Percentiles rank a stretch among this genome's conserved stretches.
These are phyloP conservation scores for Sporisorium exsertum DNA, from an alignment of 1,284 basidiomycete species.

Conservation along the genomic window DNA sequence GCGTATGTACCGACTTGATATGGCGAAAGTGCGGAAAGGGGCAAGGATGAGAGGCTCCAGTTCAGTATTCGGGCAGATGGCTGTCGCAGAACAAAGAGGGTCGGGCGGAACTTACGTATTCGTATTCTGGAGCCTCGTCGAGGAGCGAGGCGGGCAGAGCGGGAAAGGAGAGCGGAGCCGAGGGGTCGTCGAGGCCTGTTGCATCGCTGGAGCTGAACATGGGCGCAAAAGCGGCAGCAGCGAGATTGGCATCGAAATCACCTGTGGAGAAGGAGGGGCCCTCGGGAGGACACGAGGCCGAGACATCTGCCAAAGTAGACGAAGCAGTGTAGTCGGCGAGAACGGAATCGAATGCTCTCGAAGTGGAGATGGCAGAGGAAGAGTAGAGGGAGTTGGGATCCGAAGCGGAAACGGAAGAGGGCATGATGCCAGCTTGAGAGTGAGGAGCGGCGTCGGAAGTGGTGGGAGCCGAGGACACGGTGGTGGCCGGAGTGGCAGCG, in stretches of 20 bases:
- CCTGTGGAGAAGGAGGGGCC: constrained; percentile 30
- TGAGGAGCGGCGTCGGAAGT: constrained; percentile 17
- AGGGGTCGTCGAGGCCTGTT: constrained; percentile 5
- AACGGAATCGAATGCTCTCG: constrained; percentile 26
- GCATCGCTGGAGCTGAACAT: constrained; percentile 16
- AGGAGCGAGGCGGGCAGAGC: constrained; percentile 61
- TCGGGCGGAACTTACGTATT: constrained; percentile 60
- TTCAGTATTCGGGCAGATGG: not conserved
- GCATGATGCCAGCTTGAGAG: constrained; percentile 22
- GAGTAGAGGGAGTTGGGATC: constrained; percentile 29
- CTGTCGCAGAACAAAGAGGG: not conserved
- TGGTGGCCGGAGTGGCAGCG: constrained; percentile 15
- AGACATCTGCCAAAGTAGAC: constrained; percentile 13
- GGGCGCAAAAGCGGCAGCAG: constrained; percentile 28
- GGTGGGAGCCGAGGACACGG: constrained; percentile 17
- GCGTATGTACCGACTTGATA: constrained; percentile 62
- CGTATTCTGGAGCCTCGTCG: constrained; percentile 60
- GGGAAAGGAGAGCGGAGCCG: constrained; percentile 59
- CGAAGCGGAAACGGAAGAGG: constrained; percentile 14
- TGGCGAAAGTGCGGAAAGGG: not conserved
- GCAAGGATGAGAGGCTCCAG: not conserved
- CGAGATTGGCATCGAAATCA: constrained; percentile 44
- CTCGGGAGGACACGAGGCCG: constrained; percentile 41
- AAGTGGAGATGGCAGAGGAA: constrained; percentile 12
- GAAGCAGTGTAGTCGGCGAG: constrained; percentile 22